Percentiles rank a stretch among this genome's conserved stretches.
phyloP scores from a whole-genome alignment of 2,329 filamentous ascomycete species.

The Fusarium irregulare region DNA sequence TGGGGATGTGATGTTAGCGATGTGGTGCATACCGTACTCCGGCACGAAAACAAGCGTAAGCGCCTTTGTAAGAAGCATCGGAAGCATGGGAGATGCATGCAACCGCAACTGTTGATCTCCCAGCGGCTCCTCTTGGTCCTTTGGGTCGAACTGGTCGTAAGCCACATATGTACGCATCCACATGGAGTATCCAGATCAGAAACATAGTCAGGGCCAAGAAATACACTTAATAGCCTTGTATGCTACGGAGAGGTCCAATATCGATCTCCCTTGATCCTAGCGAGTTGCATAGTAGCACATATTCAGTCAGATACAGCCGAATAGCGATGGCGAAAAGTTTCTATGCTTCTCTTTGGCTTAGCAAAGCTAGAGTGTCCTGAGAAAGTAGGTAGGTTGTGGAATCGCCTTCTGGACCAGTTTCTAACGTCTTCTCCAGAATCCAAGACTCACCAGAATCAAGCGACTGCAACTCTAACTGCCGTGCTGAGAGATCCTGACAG shows the following conservation, averaged over 20 bases:
- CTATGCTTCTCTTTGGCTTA: neutral
- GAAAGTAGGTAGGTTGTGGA: neutral
- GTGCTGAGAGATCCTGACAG: conserved; percentile 28
- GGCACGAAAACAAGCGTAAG: conserved; percentile 13
- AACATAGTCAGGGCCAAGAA: neutral
- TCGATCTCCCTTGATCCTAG: conserved; percentile 13
- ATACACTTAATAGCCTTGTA: conserved; percentile 6
- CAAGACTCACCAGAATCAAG: neutral
- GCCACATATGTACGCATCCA: conserved; percentile 1
- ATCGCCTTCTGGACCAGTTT: neutral
- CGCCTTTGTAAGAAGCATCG: conserved; percentile 4
- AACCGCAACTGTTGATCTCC: conserved; percentile 1
- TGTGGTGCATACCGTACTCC: conserved; percentile 9
- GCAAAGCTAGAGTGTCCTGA: neutral
- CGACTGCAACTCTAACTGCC: conserved; percentile 11
- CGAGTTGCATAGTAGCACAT: neutral
- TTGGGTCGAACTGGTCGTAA: neutral
- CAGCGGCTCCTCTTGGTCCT: neutral
- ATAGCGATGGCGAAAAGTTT: neutral
- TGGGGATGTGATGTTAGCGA: conserved; percentile 28
- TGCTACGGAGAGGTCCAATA: conserved; percentile 2
- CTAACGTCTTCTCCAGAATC: neutral
- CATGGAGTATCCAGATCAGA: neutral
- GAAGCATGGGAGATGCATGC: neutral
- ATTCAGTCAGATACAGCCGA: neutral